Conservation (phyloP, 1,139 yeast species). For the Lodderomyces jiufengensis region DNA sequence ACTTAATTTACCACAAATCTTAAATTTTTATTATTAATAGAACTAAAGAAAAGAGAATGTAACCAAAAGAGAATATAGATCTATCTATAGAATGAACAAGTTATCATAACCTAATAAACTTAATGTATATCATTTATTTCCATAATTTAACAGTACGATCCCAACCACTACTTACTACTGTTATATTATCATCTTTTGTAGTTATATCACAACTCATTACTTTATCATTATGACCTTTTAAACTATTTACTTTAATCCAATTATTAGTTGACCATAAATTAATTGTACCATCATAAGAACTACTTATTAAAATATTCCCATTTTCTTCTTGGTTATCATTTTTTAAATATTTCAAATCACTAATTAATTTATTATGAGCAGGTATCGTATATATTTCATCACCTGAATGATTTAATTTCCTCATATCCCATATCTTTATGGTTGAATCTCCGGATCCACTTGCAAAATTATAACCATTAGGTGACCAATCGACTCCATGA, state of each 20-base stretch:
- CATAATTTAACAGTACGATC: conserved; percentile 73
- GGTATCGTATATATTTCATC: conserved; percentile 53
- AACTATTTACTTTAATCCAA: conserved; percentile 57
- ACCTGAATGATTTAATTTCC: conserved; percentile 35
- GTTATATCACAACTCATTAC: conserved; percentile 68
- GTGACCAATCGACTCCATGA: conserved; percentile 70
- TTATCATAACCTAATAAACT: background rate
- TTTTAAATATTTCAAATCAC: conserved; percentile 56
- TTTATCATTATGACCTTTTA: conserved; percentile 67
- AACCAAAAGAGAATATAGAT: background rate
- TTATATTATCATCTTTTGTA: conserved; percentile 25
- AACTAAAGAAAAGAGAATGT: no score
- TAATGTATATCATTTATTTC: no score
- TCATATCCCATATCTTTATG: conserved; percentile 82
- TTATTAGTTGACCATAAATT: conserved; percentile 69
- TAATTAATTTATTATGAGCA: conserved; percentile 73
- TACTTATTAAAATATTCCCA: conserved; percentile 55
- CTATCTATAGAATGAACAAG: background rate
- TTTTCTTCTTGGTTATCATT: conserved; percentile 22
- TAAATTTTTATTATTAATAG: no score
- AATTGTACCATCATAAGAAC: conserved; percentile 69
- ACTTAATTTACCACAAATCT: no score
- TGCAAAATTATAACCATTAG: conserved; percentile 71
- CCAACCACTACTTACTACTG: conserved; percentile 73
- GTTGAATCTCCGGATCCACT: conserved; percentile 85